These are phyloP conservation scores for Juglanconis oblonga DNA, from an alignment of 2,329 filamentous ascomycete species.

Conservation along the genomic window DNA sequence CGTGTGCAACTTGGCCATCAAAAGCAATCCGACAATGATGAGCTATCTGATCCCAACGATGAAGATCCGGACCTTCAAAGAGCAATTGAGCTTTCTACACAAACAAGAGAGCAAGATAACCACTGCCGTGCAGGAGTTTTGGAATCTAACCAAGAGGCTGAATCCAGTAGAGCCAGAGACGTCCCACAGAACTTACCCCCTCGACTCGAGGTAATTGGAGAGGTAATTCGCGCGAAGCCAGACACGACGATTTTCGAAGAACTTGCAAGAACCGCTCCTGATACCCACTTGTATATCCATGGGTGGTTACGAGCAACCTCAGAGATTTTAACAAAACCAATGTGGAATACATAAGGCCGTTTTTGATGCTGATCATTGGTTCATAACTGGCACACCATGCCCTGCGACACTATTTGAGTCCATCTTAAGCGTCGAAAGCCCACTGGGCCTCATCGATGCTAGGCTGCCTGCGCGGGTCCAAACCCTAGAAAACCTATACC, in stretches of 20 bases:
- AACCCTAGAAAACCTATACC: not conserved
- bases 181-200: not conserved
- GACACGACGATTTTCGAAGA: not conserved
- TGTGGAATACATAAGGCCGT: not conserved
- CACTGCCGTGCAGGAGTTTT: not conserved
- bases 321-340: not conserved
- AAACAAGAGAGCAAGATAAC: not conserved
- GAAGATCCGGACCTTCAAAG: not conserved
- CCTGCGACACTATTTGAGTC: not conserved
- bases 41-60: not conserved
- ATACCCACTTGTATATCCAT: not conserved
- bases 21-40: too few relatives aligned
- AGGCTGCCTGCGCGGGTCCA: not conserved
- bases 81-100: not conserved
- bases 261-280: not conserved
- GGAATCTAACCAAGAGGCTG: not conserved
- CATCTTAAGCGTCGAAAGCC: not conserved
- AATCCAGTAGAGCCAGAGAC: not conserved
- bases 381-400: constrained; percentile 5
- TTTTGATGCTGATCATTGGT: not conserved
- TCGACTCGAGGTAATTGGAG: not conserved
- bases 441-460: not conserved
- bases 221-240: not conserved
- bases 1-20: too few relatives aligned
- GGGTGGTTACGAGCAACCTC: not conserved